A percentile compares a stretch with the other conserved stretches of the same genome.
phyloP scores from a whole-genome alignment of 768 basidiomycete genomes.

The Trametes maxima region DNA sequence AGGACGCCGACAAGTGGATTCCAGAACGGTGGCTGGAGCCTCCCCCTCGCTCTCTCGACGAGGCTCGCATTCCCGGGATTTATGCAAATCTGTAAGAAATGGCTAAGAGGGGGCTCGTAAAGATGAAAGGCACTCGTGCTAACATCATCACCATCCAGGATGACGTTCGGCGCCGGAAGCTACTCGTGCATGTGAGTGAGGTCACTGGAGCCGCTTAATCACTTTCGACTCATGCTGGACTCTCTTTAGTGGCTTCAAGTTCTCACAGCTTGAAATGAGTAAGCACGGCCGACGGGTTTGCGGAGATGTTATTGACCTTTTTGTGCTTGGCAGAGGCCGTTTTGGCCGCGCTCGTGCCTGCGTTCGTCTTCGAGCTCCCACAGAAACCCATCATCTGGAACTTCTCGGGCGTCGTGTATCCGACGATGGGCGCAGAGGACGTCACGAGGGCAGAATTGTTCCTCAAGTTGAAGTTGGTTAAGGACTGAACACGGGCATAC shows the following conservation, averaged over 20 bases:
- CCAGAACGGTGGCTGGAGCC: slow-evolving; percentile 21
- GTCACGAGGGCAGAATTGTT: slow-evolving; percentile 13
- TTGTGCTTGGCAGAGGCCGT: slow-evolving; percentile 16
- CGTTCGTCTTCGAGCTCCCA: slow-evolving; percentile 19
- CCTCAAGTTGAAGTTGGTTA: slow-evolving; percentile 4
- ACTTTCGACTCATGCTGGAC: neutral
- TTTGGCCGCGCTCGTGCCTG: slow-evolving; percentile 4
- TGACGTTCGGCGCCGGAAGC: slow-evolving; percentile 24
- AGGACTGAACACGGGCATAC: neutral
- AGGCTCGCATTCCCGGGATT: slow-evolving; percentile 18
- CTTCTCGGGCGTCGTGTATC: slow-evolving; percentile 6
- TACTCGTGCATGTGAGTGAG: slow-evolving; percentile 21
- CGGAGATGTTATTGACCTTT: neutral
- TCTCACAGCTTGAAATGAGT: slow-evolving; percentile 26
- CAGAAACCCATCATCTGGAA: slow-evolving; percentile 21
- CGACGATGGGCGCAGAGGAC: slow-evolving; percentile 10
- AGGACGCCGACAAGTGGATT: slow-evolving; percentile 36
- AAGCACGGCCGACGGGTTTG: neutral
- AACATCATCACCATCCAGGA: neutral
- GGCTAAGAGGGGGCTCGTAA: neutral
- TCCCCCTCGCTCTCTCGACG: slow-evolving; percentile 12
- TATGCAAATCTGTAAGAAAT: slow-evolving; percentile 23
- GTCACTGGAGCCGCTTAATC: neutral
- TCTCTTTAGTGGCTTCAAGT: slow-evolving; percentile 20
- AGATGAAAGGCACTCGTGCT: too few relatives aligned